Base-by-base conservation (phyloP, 306 rosid genomes). In the Vicia sativa region DNA sequence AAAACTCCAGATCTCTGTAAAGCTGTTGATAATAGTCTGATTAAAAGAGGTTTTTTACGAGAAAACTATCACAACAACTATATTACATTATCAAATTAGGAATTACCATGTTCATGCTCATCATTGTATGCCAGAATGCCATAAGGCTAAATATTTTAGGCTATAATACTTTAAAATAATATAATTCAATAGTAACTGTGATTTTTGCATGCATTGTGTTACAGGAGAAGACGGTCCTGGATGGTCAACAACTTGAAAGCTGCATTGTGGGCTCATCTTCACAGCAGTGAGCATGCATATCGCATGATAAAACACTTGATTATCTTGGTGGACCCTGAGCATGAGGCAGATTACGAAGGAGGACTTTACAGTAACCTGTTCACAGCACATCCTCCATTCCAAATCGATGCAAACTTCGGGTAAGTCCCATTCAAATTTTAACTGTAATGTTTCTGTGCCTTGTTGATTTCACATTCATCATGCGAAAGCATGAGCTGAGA, bases 141-240 rank as follows among this genome's bases (percentile, higher is more conserved):
- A 16, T 54, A 26, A 63, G 19, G 45, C 11, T 34, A 21, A 29
- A 12, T 14, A 23, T 16, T 57, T 62, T 69, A 23, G 19, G 11
- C 52, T 44, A 18, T 39, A 59, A 25, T 70, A 52, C 46, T 37
- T 13, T 13, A 25, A 77, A 39, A 35, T 39, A 44, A 9, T 42
- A 57, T 14, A 19, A 23, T 61, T 61, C 35, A 38, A 74, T n/a
- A 42, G 38, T 49, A 57, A 66, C 38, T 75, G 61, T 62, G 58
- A 63, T 68, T 78, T 67, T 7, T 65, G 62, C 70, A 7, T 18
- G 75, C 98, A 91, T 92, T 71, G 98, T 74, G 34, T 64, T 77
- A 81, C 83, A 93, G 97, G 98, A 65, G 97, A 86, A 53, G 98
- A 93, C 1, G 97, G 98, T 74, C 97, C 98, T n/a, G 98, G 96